Conservation (phyloP, 495 filamentous ascomycete genomes). For the Acidiella bohemica region DNA sequence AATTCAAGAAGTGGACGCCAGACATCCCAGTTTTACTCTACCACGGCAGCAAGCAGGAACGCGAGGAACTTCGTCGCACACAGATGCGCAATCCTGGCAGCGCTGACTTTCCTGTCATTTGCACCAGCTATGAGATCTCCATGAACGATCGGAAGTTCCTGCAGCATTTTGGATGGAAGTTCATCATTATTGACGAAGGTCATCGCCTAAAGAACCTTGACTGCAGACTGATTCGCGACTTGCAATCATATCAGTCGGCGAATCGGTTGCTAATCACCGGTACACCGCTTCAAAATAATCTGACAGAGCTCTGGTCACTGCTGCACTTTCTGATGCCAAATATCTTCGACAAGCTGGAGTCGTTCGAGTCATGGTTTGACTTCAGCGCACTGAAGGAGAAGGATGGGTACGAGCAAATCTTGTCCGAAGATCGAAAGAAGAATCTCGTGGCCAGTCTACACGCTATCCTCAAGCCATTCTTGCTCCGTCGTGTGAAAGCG, state of each 20-base stretch:
- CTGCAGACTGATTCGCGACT: constrained; percentile 74
- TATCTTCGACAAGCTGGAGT: constrained; percentile 77
- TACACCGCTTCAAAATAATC: constrained; percentile 90
- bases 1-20: constrained; percentile 83
- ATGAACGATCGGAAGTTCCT: constrained; percentile 76
- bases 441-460: constrained; percentile 82
- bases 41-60: constrained; percentile 64
- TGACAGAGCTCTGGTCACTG: constrained; percentile 88
- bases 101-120: constrained; percentile 72
- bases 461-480: constrained; percentile 79
- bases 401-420: constrained; percentile 52
- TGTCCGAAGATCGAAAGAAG: constrained; percentile 64
- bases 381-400: constrained; percentile 77
- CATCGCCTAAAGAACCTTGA: constrained; percentile 97
- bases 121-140: constrained; percentile 90
- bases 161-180: constrained; percentile 77
- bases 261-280: constrained; percentile 88
- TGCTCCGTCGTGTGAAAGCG: constrained; percentile 77
- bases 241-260: constrained; percentile 75
- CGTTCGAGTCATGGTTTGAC: constrained; percentile 92
- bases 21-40: constrained; percentile 76
- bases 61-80: constrained; percentile 58
- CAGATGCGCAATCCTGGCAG: constrained; percentile 45
- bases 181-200: constrained; percentile 96
- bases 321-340: constrained; percentile 86